These are phyloP conservation scores for Plectosphaerella cucumerina DNA, from an alignment of 2,329 filamentous ascomycete species.

Conservation along the genomic window DNA sequence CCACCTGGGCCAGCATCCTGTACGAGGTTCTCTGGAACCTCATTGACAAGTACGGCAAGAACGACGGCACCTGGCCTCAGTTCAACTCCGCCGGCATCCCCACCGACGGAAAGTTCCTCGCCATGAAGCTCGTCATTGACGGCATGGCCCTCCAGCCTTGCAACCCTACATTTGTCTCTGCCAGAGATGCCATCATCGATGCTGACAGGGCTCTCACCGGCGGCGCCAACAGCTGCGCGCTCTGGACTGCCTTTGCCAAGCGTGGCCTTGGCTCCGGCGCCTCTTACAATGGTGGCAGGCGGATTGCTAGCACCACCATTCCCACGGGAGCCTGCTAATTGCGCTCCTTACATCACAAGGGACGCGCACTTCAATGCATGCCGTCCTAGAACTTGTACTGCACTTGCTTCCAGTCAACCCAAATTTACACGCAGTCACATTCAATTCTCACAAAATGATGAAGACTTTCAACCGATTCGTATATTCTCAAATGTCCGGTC, in stretches of 20 bases:
- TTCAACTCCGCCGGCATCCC: constrained; percentile 37
- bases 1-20: constrained; percentile 43
- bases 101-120: constrained; percentile 41
- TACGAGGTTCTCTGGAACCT: constrained; percentile 52
- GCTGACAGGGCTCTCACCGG: constrained; percentile 43
- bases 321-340: too few species aligned
- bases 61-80: constrained; percentile 29
- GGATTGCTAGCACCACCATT: too few species aligned
- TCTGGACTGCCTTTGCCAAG: constrained; percentile 49
- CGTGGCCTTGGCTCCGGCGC: constrained; percentile 38
- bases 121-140: constrained; percentile 44
- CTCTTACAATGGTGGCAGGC: background rate
- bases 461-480: too few species aligned
- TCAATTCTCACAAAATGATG: too few species aligned
- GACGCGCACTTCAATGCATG: too few species aligned
- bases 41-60: constrained; percentile 46
- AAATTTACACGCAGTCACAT: too few species aligned
- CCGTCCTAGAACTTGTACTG: too few species aligned
- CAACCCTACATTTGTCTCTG: constrained; percentile 43
- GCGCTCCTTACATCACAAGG: too few species aligned
- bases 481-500: too few species aligned
- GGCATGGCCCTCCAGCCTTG: constrained; percentile 48
- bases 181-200: constrained; percentile 45
- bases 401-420: too few species aligned
- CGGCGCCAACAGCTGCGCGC: constrained; percentile 39